phyloP scores from a whole-genome alignment of 2,329 filamentous ascomycete genomes.

The Pseudopyrenochaeta lycopersici region DNA sequence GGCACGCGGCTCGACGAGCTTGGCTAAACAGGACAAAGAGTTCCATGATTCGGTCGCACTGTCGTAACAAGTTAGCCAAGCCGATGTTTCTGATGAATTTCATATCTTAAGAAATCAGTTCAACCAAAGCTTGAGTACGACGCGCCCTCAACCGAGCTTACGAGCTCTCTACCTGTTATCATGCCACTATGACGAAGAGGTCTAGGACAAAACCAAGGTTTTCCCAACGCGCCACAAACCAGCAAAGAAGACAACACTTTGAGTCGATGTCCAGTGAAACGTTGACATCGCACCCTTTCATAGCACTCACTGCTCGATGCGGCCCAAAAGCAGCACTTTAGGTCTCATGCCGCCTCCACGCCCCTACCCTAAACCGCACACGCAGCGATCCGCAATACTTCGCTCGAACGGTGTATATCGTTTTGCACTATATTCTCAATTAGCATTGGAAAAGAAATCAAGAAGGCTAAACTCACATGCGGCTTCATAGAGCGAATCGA shows the following conservation, averaged over 20 bases:
- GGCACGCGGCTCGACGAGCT: constrained; percentile 70
- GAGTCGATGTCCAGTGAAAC: not conserved
- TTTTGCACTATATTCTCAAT: not conserved
- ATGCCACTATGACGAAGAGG: no score
- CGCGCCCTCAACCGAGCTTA: no score
- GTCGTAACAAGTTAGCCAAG: constrained; percentile 8
- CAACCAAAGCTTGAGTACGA: not conserved
- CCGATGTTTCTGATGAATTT: not conserved
- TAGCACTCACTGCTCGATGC: constrained; percentile 68
- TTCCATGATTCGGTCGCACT: constrained; percentile 74
- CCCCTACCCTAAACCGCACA: constrained; percentile 6
- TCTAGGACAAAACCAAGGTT: no score
- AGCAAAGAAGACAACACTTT: not conserved
- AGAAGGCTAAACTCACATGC: not conserved
- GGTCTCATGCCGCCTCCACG: constrained; percentile 51
- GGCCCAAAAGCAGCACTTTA: constrained; percentile 70
- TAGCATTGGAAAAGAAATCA: not conserved
- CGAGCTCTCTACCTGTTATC: not conserved
- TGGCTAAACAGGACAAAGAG: constrained; percentile 68
- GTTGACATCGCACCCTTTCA: no score
- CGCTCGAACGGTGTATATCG: not conserved
- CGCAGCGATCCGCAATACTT: not conserved
- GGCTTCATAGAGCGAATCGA: constrained; percentile 1
- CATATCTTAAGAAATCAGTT: not conserved
- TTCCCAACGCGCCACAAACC: no score